Base-by-base conservation (phyloP, 371 early-diverging fungal species). In the Syncephalastrum monosporum region DNA sequence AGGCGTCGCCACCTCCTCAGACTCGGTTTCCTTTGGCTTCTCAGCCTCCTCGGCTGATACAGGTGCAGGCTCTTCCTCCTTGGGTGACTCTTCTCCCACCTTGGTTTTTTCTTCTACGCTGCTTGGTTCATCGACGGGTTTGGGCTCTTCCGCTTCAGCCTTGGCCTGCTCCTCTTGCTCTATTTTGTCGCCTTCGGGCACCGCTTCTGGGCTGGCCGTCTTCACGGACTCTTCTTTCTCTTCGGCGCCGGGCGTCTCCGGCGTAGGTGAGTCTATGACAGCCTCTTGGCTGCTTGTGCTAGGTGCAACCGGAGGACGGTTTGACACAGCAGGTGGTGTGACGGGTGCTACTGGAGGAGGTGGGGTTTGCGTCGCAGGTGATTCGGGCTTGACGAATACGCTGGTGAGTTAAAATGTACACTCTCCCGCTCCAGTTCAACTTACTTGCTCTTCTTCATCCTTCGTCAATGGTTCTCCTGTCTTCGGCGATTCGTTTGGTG, bases 401-500 rank as follows among this genome's bases (percentile, higher is more conserved):
- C 12, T 10, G 12, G 12, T 33, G 12, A 33, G 38, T 29, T 7
- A 7, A 33, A 33, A 27, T 27, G 6, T 12, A 10, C 7, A 8
- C 10, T 33, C 2, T 8, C 12, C 5, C n/a, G n/a, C 23, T 41
- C 29, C 19, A 21, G 17, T 23, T 12, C 24, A 14, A 21, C 21
- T 33, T 10, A 41, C 52, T 24, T 47, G 42, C 25, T 48, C 17
- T 5, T 47, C 54, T 41, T 56, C 55, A 24, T 53, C 50, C 19
- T 44, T 47, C 14, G 24, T 19, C 47, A 24, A n/a, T 17, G 33
- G 29, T 45, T 47, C 42, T 52, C 50, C 61, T 6, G 48, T 41
- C 21, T 58, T 45, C 23, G 51, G 17, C n/a, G 19, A 10, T 48
- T 60, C 56, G 55, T 71, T 60, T 5, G 42, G 51, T 33, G 60